Base-by-base conservation (phyloP, 2,329 filamentous ascomycete genomes). In the Dactylellina sp. region DNA sequence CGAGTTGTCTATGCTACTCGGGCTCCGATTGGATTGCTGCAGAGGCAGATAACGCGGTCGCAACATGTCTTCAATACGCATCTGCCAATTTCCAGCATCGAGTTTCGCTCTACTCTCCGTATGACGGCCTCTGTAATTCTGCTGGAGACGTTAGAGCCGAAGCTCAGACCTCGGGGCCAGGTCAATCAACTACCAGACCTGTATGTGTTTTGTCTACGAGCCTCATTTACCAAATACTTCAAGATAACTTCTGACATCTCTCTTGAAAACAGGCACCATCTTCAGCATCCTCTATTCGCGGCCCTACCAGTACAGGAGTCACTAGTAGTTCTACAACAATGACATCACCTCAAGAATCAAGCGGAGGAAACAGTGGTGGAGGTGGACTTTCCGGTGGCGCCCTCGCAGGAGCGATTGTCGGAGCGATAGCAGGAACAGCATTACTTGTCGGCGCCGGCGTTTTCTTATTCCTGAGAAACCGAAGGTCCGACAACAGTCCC, bases 1-100 rank as follows among this genome's bases (percentile, higher is more conserved):
- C 63, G 7, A 59, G 63, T 46, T 68, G 63, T 46, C 39, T 68
- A 24, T 68, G 63, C 16, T 68, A 68, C 25, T 59, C 52, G 7
- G 52, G 63, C 1, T 12, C 9, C 7, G 28, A 60, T 25, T 68
- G 63, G 52, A 53, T 68, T 14, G 44, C 35, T 12, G 22, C 52
- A 35, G 63, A 59, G 25, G 52, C 53, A 11, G 63, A 68, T 46
- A 52, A 60, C 32, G 63, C 63, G 7, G 53, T 60, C 7, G 53
- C 14, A 7, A 68, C 44, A 18, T 68, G 63, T 68, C 20, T 68
- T 5, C 20, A 52, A 24, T 68, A 68, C 28, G 63, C 63, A 2
- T 68, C 63, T 9, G 16, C 52, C 5, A 60, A 68, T 44, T 66
- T 68, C 16, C 63, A 50, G 16, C 63, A 68, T 60, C 18, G 44